Evolutionary conservation across 148 eudicot genomes (phyloP), one percentile per base, ranked within the genome.

Genomic region (Cornus suecica): DNA sequence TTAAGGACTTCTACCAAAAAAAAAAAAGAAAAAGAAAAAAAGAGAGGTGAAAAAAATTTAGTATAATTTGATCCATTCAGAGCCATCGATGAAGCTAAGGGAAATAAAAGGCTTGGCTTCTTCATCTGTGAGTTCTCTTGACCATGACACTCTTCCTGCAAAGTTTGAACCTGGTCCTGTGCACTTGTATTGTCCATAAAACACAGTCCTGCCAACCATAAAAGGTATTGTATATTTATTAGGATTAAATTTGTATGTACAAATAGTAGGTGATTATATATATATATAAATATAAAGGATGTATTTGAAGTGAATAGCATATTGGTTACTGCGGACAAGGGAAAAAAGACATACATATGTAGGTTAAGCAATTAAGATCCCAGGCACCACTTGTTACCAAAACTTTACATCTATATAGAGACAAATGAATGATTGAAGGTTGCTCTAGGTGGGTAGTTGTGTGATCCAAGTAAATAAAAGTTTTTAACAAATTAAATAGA

Each of bases 171-270:
- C 99, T 63, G 89, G 84, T 63, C 98, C 98, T 51, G 87, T 86
- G 89, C 98, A 94, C 83, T 92, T 92, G 89, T 94, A 94, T 75
- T 94, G 98, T 68, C 98, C 98, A 58, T 92, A 94, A 69, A 85
- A 94, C 66, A 94, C 98, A 60, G 98, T 94, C 94, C 98, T 94
- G 83, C 23, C 26, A 5, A 65, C 23, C 65, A 42, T 2, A 22
- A 58, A 15, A 54, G 5, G n/a, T n/a, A n/a, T n/a, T n/a, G n/a
- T n/a, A n/a, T n/a, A n/a, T n/a, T n/a, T n/a, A n/a, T n/a, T n/a
- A n/a, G n/a, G n/a, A n/a, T 16, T 48, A 14, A 48, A 48, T 48
- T 11, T 48, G 54, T 3, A 58, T 22, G 3, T 58, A 25, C 23
- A 58, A 22, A 14, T 20, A 22, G 62, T 58, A 58, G 25, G 25